Conservation (phyloP, 768 basidiomycete species). For the Harrya chromipes region DNA sequence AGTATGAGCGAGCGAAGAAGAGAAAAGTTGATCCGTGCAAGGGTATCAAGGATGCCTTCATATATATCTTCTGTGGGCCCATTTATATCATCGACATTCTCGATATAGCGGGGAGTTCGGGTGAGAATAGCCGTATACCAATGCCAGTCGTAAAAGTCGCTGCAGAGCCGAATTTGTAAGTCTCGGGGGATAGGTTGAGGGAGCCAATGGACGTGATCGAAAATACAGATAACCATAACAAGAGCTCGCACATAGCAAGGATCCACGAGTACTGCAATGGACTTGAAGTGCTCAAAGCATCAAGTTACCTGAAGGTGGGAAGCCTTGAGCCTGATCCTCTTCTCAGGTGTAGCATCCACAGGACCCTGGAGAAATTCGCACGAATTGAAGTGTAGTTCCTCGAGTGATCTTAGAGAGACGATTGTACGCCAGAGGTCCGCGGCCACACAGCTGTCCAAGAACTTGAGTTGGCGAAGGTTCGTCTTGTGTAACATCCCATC, state of each 20-base stretch:
- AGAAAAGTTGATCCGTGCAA: too few relatives aligned
- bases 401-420: conserved; percentile 8
- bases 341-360: background rate
- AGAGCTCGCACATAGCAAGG: too few relatives aligned
- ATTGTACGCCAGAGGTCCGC: conserved; percentile 14
- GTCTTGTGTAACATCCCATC: conserved; percentile 18
- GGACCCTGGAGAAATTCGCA: conserved; percentile 2
- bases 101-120: background rate
- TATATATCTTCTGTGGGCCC: background rate
- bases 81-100: background rate
- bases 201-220: background rate
- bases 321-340: conserved; percentile 4
- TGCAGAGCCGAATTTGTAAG: too few relatives aligned
- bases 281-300: too few relatives aligned
- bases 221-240: background rate
- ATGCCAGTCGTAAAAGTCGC: too few relatives aligned
- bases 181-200: too few relatives aligned
- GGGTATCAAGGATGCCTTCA: too few relatives aligned
- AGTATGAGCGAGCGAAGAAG: too few relatives aligned
- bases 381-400: conserved; percentile 8
- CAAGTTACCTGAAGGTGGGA: background rate
- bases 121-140: background rate
- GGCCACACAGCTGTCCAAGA: conserved; percentile 9
- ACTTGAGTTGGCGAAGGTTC: conserved; percentile 12
- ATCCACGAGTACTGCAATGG: too few relatives aligned